Base-by-base conservation (phyloP, 768 basidiomycete species). In the Tubosaeta sp. region DNA sequence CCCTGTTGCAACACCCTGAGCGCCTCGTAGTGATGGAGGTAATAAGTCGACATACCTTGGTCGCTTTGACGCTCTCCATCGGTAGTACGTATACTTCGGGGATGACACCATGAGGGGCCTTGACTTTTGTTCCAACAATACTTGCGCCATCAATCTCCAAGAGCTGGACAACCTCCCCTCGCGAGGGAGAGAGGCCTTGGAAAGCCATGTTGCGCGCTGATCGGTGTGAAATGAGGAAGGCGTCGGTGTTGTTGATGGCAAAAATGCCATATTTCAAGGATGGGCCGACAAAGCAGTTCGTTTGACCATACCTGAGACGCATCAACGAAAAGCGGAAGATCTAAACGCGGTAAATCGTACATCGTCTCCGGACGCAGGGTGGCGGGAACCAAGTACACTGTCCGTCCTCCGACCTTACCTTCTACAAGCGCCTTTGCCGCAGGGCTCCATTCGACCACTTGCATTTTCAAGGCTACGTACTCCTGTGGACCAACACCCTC, bases 41-140 rank as follows among this genome's bases (percentile, higher is more conserved):
- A 19, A 16, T 14, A 42, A 30, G 12, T 18, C 16, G 14, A 52
- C 73, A 18, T 46, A 80, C 89, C 77, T 98, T 98, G 55, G 90
- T 94, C n/a, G 93, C 82, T 42, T 95, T 78, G 47, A 98, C 93
- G 58, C 86, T 90, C 58, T 99, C 96, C 96, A 99, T 99, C n/a
- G 96, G 96, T 51, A 99, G 71, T 41, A 99, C 91, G 62, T 94
- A 94, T 24, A 97, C 90, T 69, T 95, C 86, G 0, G 88, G 82
- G 66, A 86, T 79, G 45, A 93, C 60, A 21, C 84, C 81, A 55
- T 90, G 84, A 1, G 95, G 94, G 1, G 95, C 94, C 54, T 84
- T 85, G 69, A 98, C 84, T 63, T 82, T 91, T 19, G 94, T 88
- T 4, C 96, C 96, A 49, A 98, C 73, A 34, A 98, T 73, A 53